phyloP scores from a whole-genome alignment of 495 filamentous ascomycete species.

The Oidiodendron maius region DNA sequence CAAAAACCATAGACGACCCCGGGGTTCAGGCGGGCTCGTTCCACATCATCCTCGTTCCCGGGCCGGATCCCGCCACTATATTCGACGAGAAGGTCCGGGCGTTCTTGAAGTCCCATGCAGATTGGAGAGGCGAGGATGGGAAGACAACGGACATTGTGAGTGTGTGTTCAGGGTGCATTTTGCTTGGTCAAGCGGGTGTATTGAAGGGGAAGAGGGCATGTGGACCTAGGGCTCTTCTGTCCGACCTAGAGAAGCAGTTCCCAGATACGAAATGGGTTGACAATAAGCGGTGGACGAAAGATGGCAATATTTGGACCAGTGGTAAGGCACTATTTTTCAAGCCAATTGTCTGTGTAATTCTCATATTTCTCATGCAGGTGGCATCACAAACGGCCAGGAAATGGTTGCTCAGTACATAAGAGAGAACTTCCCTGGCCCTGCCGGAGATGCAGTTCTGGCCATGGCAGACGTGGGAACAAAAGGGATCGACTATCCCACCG shows the following conservation, averaged over 20 bases:
- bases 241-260: slow-evolving; percentile 34
- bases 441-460: slow-evolving; percentile 41
- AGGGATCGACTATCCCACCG: slow-evolving; percentile 33
- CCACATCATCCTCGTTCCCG: slow-evolving; percentile 47
- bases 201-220: slow-evolving; percentile 40
- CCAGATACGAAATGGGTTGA: slow-evolving; percentile 39
- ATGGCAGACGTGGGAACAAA: slow-evolving; percentile 47
- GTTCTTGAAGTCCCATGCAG: slow-evolving; percentile 40
- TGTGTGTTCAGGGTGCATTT: slow-evolving; percentile 47
- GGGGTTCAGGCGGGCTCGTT: slow-evolving; percentile 35
- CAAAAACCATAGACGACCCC: slow-evolving; percentile 9
- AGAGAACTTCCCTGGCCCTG: slow-evolving; percentile 36
- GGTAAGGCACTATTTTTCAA: slow-evolving; percentile 36
- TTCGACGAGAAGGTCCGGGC: slow-evolving; percentile 30
- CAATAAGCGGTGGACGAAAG: slow-evolving; percentile 41
- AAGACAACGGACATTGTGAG: slow-evolving; percentile 40
- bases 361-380: too few species aligned
- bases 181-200: slow-evolving; percentile 45
- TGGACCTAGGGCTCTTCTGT: slow-evolving; percentile 45
- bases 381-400: slow-evolving; percentile 59
- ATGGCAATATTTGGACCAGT: slow-evolving; percentile 57
- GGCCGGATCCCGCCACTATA: slow-evolving; percentile 35
- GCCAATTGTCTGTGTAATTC: too few species aligned
- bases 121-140: slow-evolving; percentile 15
- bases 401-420: slow-evolving; percentile 50